Conservation (phyloP, 2,329 filamentous ascomycete species). For the Rhynchosporium secalis region DNA sequence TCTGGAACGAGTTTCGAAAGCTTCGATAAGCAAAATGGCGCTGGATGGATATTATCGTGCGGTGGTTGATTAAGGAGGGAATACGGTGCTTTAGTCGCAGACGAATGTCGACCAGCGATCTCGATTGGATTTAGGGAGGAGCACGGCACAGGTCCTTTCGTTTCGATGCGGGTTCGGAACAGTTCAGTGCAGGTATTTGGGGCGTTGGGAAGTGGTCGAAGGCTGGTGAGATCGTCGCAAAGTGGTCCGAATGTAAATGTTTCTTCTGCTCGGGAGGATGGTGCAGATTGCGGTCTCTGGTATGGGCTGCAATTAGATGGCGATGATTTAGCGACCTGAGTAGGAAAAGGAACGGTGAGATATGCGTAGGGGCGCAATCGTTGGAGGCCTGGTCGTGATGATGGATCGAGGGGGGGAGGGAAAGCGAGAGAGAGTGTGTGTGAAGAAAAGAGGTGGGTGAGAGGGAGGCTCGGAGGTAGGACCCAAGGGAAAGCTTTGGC, state of each 20-base stretch:
- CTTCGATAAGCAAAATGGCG: conserved; percentile 6
- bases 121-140: conserved; percentile 7
- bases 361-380: not conserved
- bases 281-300: too few relatives aligned
- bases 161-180: conserved; percentile 8
- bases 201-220: conserved; percentile 10
- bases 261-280: conserved; percentile 7
- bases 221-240: conserved; percentile 15
- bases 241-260: conserved; percentile 12
- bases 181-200: conserved; percentile 9
- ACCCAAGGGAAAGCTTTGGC: too few relatives aligned
- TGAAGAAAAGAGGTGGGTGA: too few relatives aligned
- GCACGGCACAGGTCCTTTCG: conserved; percentile 11
- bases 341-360: conserved; percentile 12
- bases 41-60: conserved; percentile 11
- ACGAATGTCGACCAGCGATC: conserved; percentile 28
- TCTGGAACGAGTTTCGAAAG: conserved; percentile 1
- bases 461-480: too few relatives aligned
- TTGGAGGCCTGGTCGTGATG: not conserved
- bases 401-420: not conserved
- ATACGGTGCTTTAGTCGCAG: conserved; percentile 18
- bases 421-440: not conserved
- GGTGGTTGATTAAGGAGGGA: conserved; percentile 13
- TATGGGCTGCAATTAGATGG: not conserved
- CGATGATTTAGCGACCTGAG: not conserved